Conservation (phyloP, 1,284 basidiomycete species). For the Fomitopsis betulina region DNA sequence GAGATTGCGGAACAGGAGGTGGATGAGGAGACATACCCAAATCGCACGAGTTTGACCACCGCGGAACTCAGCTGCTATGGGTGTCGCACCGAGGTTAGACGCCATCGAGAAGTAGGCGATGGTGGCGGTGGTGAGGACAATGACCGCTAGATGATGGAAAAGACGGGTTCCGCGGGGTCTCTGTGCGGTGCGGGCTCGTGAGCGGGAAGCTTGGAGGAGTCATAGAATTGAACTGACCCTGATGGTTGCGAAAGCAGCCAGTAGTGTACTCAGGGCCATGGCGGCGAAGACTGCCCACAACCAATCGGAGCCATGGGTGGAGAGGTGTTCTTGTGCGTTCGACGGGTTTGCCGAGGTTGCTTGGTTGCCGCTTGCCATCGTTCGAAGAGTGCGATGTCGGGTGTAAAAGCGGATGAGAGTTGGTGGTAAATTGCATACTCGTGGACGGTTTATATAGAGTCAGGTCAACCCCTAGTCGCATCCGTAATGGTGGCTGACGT, state of each 20-base stretch:
- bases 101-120: constrained; percentile 55
- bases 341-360: constrained; percentile 32
- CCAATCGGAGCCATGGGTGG: constrained; percentile 41
- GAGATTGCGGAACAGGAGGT: neutral
- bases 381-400: neutral
- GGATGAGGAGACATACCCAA: constrained; percentile 37
- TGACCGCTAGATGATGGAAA: constrained; percentile 44
- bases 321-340: constrained; percentile 34
- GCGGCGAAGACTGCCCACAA: constrained; percentile 52
- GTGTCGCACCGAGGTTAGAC: constrained; percentile 51
- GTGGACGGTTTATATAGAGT: neutral
- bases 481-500: neutral
- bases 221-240: constrained; percentile 18
- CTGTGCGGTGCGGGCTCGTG: constrained; percentile 11
- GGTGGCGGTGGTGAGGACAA: constrained; percentile 39
- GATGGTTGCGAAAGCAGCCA: constrained; percentile 35
- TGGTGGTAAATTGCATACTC: neutral
- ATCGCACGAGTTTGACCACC: constrained; percentile 22
- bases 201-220: neutral
- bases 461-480: neutral
- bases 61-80: constrained; percentile 44
- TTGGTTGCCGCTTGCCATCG: constrained; percentile 14
- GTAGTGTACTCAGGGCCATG: constrained; percentile 37
- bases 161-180: constrained; percentile 34
- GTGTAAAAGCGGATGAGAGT: neutral